Evolutionary conservation across 345 rosid species (phyloP).

Genomic region (Aquilaria malaccensis): DNA sequence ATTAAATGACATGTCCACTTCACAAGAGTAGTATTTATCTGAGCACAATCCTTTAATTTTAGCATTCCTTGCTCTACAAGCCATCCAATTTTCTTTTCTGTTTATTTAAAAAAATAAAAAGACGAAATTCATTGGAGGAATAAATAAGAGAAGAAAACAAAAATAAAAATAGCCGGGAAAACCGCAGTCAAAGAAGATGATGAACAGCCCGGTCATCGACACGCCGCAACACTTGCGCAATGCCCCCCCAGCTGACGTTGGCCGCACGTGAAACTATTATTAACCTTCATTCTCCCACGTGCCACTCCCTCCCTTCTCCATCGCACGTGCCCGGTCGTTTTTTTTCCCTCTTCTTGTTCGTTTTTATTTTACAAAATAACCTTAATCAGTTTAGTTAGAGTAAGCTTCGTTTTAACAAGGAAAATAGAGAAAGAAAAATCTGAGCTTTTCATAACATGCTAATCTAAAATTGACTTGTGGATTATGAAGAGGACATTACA

Average conservation of each 20-base stretch:
- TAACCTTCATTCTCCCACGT: neutral
- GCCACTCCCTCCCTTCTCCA: conserved; percentile 10
- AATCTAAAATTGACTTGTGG: too few species aligned
- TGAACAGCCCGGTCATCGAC: conserved; percentile 29
- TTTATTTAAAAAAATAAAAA: too few species aligned
- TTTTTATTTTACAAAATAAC: neutral
- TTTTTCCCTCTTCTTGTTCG: neutral
- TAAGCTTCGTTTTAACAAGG: too few species aligned
- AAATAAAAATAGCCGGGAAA: conserved; percentile 10
- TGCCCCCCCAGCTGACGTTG: conserved; percentile 19
- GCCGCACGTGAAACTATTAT: conserved; percentile 37
- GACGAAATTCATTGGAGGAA: neutral
- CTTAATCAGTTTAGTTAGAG: too few species aligned
- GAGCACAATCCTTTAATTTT: too few species aligned
- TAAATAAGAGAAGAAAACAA: neutral
- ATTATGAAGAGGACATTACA: too few species aligned
- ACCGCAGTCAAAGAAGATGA: conserved; percentile 16
- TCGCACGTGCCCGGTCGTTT: conserved; percentile 25
- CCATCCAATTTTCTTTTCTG: too few species aligned
- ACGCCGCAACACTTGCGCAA: conserved; percentile 40
- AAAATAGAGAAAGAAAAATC: too few species aligned
- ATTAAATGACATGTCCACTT: too few species aligned
- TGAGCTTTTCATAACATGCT: too few species aligned
- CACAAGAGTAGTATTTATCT: too few species aligned
- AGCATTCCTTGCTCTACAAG: too few species aligned